Percentiles rank a stretch among this genome's conserved stretches.
phyloP scores from a whole-genome alignment of 164 flowering plant species.

The Akebia trifoliata region DNA sequence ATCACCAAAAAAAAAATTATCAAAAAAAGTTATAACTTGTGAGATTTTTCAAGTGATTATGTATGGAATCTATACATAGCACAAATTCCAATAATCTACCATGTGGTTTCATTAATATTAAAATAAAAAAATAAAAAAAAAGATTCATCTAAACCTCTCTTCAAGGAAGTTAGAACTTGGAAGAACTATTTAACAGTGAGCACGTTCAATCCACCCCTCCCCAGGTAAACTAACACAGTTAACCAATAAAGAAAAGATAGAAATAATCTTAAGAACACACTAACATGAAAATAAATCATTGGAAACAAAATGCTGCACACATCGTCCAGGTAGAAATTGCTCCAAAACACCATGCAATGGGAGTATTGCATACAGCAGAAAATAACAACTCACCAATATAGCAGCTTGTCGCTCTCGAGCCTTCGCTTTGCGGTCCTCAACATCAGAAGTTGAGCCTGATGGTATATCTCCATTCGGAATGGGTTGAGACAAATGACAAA shows the following conservation, averaged over 20 bases:
- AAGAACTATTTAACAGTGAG: too few relatives aligned
- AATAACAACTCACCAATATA: constrained; percentile 53
- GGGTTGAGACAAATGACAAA: constrained; percentile 31
- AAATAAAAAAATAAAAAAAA: background rate
- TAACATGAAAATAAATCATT: background rate
- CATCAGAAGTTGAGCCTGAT: constrained; percentile 39
- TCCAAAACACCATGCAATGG: background rate
- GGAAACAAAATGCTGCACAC: background rate
- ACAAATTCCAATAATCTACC: background rate
- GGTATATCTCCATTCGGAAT: constrained; percentile 16
- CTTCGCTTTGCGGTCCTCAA: constrained; percentile 67
- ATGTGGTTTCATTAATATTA: background rate
- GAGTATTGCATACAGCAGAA: background rate
- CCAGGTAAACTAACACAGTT: background rate
- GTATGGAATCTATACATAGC: background rate
- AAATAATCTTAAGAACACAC: background rate
- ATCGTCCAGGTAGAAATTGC: background rate
- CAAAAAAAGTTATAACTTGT: too few relatives aligned
- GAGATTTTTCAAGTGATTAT: too few relatives aligned
- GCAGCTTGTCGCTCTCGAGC: constrained; percentile 93
- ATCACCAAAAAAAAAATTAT: too few relatives aligned
- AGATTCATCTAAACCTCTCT: background rate
- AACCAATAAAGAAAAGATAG: background rate
- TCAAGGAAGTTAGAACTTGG: background rate
- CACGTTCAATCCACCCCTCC: background rate